Evolutionary conservation across 2,329 filamentous ascomycete species (phyloP).

Genomic region (Pseudocercospora macadamiae): DNA sequence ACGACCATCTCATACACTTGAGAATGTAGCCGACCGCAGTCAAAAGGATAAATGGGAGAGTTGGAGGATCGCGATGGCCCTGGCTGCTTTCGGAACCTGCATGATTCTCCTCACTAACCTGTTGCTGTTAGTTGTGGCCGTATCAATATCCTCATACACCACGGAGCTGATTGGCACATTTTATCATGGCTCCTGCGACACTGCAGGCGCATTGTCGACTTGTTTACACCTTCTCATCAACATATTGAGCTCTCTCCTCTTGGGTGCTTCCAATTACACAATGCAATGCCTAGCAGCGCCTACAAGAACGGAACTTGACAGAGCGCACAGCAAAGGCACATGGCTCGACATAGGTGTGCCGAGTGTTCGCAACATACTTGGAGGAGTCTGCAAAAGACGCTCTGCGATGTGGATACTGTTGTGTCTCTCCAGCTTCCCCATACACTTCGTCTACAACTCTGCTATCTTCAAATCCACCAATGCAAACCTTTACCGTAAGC

Average conservation of each 20-base stretch:
- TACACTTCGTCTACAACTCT: conserved; percentile 44
- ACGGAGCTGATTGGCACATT: conserved; percentile 23
- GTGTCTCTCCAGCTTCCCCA: conserved; percentile 38
- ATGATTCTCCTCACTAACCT: too few relatives aligned
- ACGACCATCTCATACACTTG: too few relatives aligned
- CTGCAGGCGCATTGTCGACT: conserved; percentile 14
- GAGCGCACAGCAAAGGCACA: conserved; percentile 46
- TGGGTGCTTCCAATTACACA: conserved; percentile 54
- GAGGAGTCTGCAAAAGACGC: conserved; percentile 26
- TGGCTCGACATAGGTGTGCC: conserved; percentile 53
- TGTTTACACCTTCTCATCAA: conserved; percentile 53
- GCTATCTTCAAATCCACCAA: conserved; percentile 31
- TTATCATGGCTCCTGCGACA: conserved; percentile 29
- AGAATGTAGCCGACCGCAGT: too few relatives aligned
- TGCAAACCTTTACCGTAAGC: conserved; percentile 25
- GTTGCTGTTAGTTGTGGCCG: too few relatives aligned
- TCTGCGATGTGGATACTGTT: conserved; percentile 33
- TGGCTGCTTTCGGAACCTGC: too few relatives aligned
- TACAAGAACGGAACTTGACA: conserved; percentile 53
- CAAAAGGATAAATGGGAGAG: too few relatives aligned
- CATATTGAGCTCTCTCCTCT: conserved; percentile 47
- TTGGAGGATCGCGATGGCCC: too few relatives aligned
- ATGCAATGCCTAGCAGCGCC: conserved; percentile 58
- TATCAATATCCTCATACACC: too few relatives aligned
- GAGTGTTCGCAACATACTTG: conserved; percentile 44